These are phyloP conservation scores for Nitzschia palea DNA, from an alignment of 108 stramenopile genomes.

Conservation along the genomic window DNA sequence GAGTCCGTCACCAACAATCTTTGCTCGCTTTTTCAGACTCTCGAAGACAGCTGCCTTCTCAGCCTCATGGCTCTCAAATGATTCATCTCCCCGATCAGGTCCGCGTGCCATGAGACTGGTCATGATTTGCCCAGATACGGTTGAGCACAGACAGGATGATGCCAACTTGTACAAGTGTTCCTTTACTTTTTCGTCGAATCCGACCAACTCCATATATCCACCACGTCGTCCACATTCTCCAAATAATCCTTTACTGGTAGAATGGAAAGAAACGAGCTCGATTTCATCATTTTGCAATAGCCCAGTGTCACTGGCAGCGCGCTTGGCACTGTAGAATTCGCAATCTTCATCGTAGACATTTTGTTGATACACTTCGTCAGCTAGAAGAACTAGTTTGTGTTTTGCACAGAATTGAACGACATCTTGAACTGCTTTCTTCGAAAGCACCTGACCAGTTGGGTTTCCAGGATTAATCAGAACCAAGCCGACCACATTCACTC, in stretches of 20 bases:
- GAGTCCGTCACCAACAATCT: slow-evolving; percentile 76
- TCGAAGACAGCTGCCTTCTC: slow-evolving; percentile 72
- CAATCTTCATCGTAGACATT: slow-evolving; percentile 90
- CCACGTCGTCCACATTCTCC: slow-evolving; percentile 99
- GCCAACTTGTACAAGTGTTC: slow-evolving; percentile 95
- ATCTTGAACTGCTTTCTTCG: slow-evolving; percentile 73
- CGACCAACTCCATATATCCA: slow-evolving; percentile 94
- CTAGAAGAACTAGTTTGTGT: slow-evolving; percentile 84
- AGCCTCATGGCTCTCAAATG: slow-evolving; percentile 68
- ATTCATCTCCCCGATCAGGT: slow-evolving; percentile 73
- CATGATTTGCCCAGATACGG: slow-evolving; percentile 91
- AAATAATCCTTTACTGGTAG: slow-evolving; percentile 91
- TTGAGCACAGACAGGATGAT: slow-evolving; percentile 84
- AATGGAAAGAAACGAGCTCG: slow-evolving; percentile 95
- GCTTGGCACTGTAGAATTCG: slow-evolving; percentile 80
- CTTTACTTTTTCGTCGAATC: slow-evolving; percentile 77
- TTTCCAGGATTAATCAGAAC: slow-evolving; percentile 95
- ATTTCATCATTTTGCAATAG: slow-evolving; percentile 64
- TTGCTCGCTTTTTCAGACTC: slow-evolving; percentile 66
- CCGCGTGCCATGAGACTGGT: slow-evolving; percentile 92
- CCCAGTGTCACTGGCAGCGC: slow-evolving; percentile 77
- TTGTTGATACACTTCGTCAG: slow-evolving; percentile 99
- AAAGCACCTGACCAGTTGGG: slow-evolving; percentile 90
- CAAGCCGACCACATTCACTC: slow-evolving; percentile 73
- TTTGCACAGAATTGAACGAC: slow-evolving; percentile 87